Evolutionary conservation across 495 filamentous ascomycete genomes (phyloP).

Genomic region (Massariosphaeria phaeospora): DNA sequence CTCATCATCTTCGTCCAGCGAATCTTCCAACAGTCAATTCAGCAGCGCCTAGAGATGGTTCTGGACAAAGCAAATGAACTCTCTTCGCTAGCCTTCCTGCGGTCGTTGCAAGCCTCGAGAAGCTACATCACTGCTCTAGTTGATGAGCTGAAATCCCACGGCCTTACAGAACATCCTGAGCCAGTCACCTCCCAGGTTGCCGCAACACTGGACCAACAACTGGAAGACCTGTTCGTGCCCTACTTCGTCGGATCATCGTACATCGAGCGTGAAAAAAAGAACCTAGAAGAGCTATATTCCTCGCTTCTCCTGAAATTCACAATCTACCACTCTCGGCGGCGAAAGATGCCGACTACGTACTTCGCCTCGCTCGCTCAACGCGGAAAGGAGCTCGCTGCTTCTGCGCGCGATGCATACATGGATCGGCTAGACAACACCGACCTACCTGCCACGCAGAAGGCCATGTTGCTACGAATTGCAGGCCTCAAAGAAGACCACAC

Average conservation of each 20-base stretch:
- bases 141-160: constrained; percentile 90
- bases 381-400: constrained; percentile 72
- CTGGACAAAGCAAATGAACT: constrained; percentile 86
- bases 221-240: constrained; percentile 93
- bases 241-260: constrained; percentile 92
- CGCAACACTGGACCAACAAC: constrained; percentile 83
- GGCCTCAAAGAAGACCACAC: constrained; percentile 56
- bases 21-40: constrained; percentile 95
- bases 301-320: constrained; percentile 93
- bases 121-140: constrained; percentile 78
- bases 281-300: constrained; percentile 85
- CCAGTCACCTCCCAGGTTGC: constrained; percentile 81
- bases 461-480: constrained; percentile 79
- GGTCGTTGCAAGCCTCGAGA: constrained; percentile 83
- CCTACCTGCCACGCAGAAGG: constrained; percentile 73
- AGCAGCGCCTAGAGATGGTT: constrained; percentile 93
- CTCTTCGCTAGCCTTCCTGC: constrained; percentile 85
- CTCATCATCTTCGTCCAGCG: constrained; percentile 86
- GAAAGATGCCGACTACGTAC: constrained; percentile 79
- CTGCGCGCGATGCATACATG: constrained; percentile 79
- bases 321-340: constrained; percentile 78
- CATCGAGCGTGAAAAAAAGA: constrained; percentile 88
- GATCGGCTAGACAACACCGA: constrained; percentile 80
- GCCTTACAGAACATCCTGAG: constrained; percentile 91
- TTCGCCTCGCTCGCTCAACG: constrained; percentile 86